phyloP scores from a whole-genome alignment of 2,329 filamentous ascomycete genomes.

The Alternaria conjuncta region DNA sequence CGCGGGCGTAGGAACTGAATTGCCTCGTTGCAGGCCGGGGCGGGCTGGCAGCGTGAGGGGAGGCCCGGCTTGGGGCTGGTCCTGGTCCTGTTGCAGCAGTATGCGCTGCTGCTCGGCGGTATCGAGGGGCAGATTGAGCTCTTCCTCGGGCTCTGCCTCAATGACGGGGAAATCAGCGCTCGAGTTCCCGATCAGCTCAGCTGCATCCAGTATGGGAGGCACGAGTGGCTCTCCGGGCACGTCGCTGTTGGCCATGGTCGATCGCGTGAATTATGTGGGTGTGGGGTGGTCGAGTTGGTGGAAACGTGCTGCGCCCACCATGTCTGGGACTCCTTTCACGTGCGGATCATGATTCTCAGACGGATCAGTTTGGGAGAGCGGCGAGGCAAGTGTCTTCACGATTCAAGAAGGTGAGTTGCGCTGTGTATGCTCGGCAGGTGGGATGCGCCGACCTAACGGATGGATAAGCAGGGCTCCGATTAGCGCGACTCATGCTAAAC shows the following conservation, averaged over 20 bases:
- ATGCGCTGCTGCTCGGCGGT: constrained; percentile 45
- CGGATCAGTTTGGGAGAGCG: background rate
- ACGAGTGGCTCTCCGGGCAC: constrained; percentile 38
- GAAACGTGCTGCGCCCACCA: constrained; percentile 31
- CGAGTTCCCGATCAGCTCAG: constrained; percentile 43
- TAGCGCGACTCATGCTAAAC: constrained; percentile 6
- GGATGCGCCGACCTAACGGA: constrained; percentile 22
- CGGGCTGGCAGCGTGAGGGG: constrained; percentile 39
- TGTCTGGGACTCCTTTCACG: constrained; percentile 27
- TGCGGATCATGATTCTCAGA: constrained; percentile 22
- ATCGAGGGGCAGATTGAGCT: constrained; percentile 45
- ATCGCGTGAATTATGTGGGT: constrained; percentile 16
- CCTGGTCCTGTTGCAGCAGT: constrained; percentile 30
- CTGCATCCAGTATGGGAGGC: constrained; percentile 46
- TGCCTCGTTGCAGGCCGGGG: constrained; percentile 50
- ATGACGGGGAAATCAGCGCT: constrained; percentile 40
- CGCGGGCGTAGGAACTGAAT: constrained; percentile 47
- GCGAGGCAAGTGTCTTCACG: background rate
- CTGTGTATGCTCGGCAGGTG: constrained; percentile 19
- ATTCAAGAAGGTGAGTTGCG: constrained; percentile 10
- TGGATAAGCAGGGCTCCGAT: constrained; percentile 8
- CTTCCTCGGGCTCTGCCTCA: constrained; percentile 39
- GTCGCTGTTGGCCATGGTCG: constrained; percentile 37
- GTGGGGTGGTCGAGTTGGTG: constrained; percentile 18
- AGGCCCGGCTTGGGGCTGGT: constrained; percentile 23